Percentiles rank a stretch among this genome's conserved stretches.
Conservation (phyloP, 2,329 filamentous ascomycete species). For the Cercospora brassicicola region DNA sequence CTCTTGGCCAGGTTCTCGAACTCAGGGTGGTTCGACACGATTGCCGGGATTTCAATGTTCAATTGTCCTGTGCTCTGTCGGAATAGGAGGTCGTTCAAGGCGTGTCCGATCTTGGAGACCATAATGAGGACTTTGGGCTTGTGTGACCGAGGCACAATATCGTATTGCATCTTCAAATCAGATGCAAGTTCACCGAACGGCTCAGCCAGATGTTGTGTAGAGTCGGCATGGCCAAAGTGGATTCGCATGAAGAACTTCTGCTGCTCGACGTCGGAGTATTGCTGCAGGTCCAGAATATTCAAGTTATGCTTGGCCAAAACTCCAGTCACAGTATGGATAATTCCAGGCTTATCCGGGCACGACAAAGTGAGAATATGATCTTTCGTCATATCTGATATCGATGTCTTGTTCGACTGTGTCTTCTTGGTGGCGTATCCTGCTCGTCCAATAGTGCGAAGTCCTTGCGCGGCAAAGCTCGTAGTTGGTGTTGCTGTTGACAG, state of each 20-base stretch:
- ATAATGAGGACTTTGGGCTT: constrained; percentile 81
- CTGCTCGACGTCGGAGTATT: constrained; percentile 74
- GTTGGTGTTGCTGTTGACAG: neutral
- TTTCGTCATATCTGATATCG: constrained; percentile 18
- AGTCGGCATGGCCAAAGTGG: constrained; percentile 66
- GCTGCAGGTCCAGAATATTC: constrained; percentile 81
- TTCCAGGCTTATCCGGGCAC: constrained; percentile 80
- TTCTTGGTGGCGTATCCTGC: constrained; percentile 12
- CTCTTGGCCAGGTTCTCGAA: constrained; percentile 66
- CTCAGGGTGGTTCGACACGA: constrained; percentile 80
- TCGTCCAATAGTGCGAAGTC: constrained; percentile 8
- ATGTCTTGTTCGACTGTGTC: neutral
- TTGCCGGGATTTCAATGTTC: constrained; percentile 71
- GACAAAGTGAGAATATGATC: constrained; percentile 77
- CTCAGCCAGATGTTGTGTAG: constrained; percentile 52
- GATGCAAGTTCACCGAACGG: constrained; percentile 63
- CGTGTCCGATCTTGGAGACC: constrained; percentile 87
- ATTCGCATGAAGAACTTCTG: constrained; percentile 86
- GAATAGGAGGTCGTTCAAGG: constrained; percentile 80
- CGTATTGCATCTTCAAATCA: constrained; percentile 68
- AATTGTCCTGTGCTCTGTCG: constrained; percentile 73
- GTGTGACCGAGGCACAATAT: constrained; percentile 65
- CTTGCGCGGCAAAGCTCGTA: constrained; percentile 1
- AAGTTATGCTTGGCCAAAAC: constrained; percentile 71
- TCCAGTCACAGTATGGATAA: constrained; percentile 80